A percentile compares a stretch with the other conserved stretches of the same genome.
Evolutionary conservation across 352 stramenopile species (phyloP).

Genomic region (Phytophthora syringae): DNA sequence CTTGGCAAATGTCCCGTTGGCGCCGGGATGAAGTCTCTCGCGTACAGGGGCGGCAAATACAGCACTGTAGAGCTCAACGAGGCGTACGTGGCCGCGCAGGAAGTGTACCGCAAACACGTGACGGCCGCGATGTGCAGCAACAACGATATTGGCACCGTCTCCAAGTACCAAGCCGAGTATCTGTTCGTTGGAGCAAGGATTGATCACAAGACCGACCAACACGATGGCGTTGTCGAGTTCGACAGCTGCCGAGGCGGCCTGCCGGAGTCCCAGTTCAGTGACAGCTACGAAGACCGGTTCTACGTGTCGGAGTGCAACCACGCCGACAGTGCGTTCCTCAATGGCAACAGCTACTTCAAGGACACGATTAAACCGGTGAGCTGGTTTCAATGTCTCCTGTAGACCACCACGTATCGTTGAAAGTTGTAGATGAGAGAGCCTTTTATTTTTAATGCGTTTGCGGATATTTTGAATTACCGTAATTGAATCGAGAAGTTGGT

Average conservation of each 20-base stretch:
- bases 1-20: slow-evolving; percentile 44
- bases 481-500: too few relatives aligned
- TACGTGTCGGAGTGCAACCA: slow-evolving; percentile 72
- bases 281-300: slow-evolving; percentile 49
- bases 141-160: slow-evolving; percentile 41
- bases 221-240: slow-evolving; percentile 51
- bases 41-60: slow-evolving; percentile 45
- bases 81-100: slow-evolving; percentile 37
- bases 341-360: slow-evolving; percentile 51
- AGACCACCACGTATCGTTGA: slow-evolving; percentile 6
- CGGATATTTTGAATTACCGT: too few relatives aligned
- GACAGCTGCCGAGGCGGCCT: slow-evolving; percentile 56
- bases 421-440: too few relatives aligned
- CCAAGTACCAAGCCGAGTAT: slow-evolving; percentile 31
- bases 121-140: slow-evolving; percentile 53
- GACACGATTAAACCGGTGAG: slow-evolving; percentile 57
- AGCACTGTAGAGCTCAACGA: slow-evolving; percentile 34
- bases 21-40: slow-evolving; percentile 47
- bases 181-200: slow-evolving; percentile 25
- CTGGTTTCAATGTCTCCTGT: slow-evolving; percentile 72
- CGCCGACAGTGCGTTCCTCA: slow-evolving; percentile 58
- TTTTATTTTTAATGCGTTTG: too few relatives aligned
- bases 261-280: slow-evolving; percentile 35
- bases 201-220: slow-evolving; percentile 31
- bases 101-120: slow-evolving; percentile 44